Evolutionary conservation across 1,139 yeast genomes (phyloP), one percentile per base, ranked within the genome.

Genomic region (Blastobotrys petasosporus): DNA sequence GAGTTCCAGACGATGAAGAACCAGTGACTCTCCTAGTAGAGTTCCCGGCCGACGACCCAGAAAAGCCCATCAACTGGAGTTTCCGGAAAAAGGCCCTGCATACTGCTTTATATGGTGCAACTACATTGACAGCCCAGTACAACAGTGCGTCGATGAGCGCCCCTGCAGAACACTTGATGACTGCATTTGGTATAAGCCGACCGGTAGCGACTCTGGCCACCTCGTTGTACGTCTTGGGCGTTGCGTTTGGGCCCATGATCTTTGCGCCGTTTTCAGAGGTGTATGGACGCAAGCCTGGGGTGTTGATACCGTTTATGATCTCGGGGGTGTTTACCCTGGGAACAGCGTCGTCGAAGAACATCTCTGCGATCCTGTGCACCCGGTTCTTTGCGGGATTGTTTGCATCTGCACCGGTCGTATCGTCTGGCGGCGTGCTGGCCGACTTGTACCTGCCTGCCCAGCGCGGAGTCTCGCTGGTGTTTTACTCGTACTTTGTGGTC

Each of bases 201-300:
- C 87, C 81, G 55, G 85, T 82, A 0, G 73, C 82, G 3, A 75
- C 77, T 0, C 66, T 84, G 42, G 73, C 84, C 0, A 81, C 85
- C 13, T 74, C 88, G 1, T 66, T 85, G 25, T 83, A 80, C 73
- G 82, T 85, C 32, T 66, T 84, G 53, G 92, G 94, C 1, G 72
- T 84, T 56, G 81, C 82, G n/a, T 67, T 78, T 32, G 95, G 94
- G 3, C 94, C 95, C 0, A 67, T 85, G 53, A 65, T 85, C 36
- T 76, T 88, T 70, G 86, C 90, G 3, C 95, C 95, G 3, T 65
- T 85, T 36, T 81, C 90, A 12, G 95, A 85, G 61, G 77, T 82
- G 52, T 76, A 79, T 48, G 95, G 95, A 7, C 71, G 95, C 49
- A 79, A 80, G 56, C 68, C 79, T 1, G 86, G 86, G 1, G 85